Percentiles rank a stretch among this genome's conserved stretches.
phyloP scores from a whole-genome alignment of 2,329 filamentous ascomycete species.

The Albifimbria verrucaria region DNA sequence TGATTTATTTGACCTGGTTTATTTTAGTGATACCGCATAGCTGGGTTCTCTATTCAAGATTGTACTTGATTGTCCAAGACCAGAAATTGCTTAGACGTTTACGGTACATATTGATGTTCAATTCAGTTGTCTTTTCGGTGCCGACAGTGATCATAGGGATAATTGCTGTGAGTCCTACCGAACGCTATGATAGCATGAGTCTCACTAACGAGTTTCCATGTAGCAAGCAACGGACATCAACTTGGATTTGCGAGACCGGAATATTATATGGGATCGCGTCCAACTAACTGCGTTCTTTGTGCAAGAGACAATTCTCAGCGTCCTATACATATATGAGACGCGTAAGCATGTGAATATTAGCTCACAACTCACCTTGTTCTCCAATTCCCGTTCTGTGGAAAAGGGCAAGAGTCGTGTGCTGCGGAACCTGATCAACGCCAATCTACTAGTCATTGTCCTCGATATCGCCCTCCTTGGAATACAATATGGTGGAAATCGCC shows the following conservation, averaged over 20 bases:
- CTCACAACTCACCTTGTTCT: slow-evolving; percentile 7
- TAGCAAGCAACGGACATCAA: slow-evolving; percentile 24
- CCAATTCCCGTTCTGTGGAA: slow-evolving; percentile 36
- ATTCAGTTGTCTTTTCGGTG: slow-evolving; percentile 50
- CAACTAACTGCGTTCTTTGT: slow-evolving; percentile 52
- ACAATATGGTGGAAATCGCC: slow-evolving; percentile 19
- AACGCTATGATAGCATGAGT: not conserved
- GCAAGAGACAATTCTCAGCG: slow-evolving; percentile 49
- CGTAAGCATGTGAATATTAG: slow-evolving; percentile 10
- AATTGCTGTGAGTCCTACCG: slow-evolving; percentile 35
- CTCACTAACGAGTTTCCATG: not conserved
- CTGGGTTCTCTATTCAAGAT: slow-evolving; percentile 57
- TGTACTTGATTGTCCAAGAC: slow-evolving; percentile 55
- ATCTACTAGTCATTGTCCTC: slow-evolving; percentile 36
- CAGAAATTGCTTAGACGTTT: slow-evolving; percentile 42
- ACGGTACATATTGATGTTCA: slow-evolving; percentile 52
- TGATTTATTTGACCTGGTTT: slow-evolving; percentile 19
- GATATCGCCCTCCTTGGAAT: slow-evolving; percentile 31
- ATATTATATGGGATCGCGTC: slow-evolving; percentile 46
- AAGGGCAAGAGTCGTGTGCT: slow-evolving; percentile 17
- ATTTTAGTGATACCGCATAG: slow-evolving; percentile 57
- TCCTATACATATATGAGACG: slow-evolving; percentile 40
- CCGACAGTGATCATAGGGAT: slow-evolving; percentile 52
- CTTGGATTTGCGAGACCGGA: slow-evolving; percentile 15
- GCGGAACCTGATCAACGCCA: slow-evolving; percentile 37